Conservation (phyloP, 768 basidiomycete genomes). For the Cytidiella melzeri region DNA sequence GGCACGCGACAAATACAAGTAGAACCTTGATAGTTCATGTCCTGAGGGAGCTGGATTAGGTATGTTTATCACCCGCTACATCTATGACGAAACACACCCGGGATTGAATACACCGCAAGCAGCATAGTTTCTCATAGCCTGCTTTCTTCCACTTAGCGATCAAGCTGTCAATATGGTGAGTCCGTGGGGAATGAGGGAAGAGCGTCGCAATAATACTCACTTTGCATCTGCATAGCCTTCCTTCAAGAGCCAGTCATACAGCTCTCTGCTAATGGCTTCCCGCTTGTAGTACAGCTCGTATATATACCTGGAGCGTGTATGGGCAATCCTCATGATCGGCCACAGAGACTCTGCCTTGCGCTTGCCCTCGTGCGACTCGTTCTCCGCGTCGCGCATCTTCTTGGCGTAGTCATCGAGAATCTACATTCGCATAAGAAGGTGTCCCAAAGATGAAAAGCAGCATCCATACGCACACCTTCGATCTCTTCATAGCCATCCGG, state of each 20-base stretch:
- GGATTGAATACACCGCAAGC: slow-evolving; percentile 93
- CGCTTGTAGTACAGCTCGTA: slow-evolving; percentile 99
- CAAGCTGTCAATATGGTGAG: slow-evolving; percentile 43
- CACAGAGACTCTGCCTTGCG: slow-evolving; percentile 88
- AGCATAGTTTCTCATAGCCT: slow-evolving; percentile 98
- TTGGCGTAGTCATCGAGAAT: slow-evolving; percentile 97
- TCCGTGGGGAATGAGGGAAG: not conserved
- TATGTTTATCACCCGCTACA: not conserved
- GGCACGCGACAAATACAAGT: slow-evolving; percentile 98
- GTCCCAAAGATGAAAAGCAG: too few species aligned
- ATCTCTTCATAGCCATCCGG: slow-evolving; percentile 97
- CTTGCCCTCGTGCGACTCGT: slow-evolving; percentile 97
- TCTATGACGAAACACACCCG: slow-evolving; percentile 38
- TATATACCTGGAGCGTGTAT: slow-evolving; percentile 93
- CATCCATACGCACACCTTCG: slow-evolving; percentile 50
- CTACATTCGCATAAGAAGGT: too few species aligned
- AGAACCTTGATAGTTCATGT: slow-evolving; percentile 99
- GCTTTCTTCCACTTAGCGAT: slow-evolving; percentile 99
- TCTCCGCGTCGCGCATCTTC: slow-evolving; percentile 99
- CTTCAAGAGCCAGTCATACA: slow-evolving; percentile 98
- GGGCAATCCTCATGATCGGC: slow-evolving; percentile 98
- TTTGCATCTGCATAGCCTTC: slow-evolving; percentile 96
- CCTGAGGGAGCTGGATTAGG: slow-evolving; percentile 43
- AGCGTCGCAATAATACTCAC: slow-evolving; percentile 40
- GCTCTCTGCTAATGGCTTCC: slow-evolving; percentile 85